phyloP scores from a whole-genome alignment of 176 grass and related monocot species.

The Oryza glaberrima region DNA sequence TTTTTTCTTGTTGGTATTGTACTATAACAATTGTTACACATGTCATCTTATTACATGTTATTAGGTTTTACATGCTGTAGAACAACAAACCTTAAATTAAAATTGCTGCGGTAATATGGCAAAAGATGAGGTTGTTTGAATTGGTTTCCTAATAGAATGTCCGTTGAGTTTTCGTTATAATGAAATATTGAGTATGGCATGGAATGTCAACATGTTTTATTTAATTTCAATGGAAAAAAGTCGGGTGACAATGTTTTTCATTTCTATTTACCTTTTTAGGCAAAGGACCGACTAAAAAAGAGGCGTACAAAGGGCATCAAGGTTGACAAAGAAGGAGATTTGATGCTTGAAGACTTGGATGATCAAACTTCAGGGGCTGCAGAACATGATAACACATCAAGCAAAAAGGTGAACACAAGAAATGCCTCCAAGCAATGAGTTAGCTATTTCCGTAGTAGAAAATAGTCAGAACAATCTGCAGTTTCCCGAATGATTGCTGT shows the following conservation, averaged over 20 bases:
- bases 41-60: no score
- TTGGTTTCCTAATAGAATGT: not conserved
- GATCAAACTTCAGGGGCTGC: conserved; percentile 47
- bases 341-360: conserved; percentile 82
- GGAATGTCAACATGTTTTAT: not conserved
- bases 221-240: conserved; percentile 16
- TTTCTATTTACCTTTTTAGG: conserved; percentile 53
- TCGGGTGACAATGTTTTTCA: not conserved
- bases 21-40: no score
- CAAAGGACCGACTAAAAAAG: conserved; percentile 86
- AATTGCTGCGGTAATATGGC: not conserved
- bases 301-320: conserved; percentile 84
- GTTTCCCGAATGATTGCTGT: conserved; percentile 11
- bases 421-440: conserved; percentile 6
- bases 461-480: not conserved
- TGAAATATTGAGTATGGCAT: not conserved
- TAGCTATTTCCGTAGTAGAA: conserved; percentile 1
- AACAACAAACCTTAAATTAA: not conserved
- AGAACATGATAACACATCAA: conserved; percentile 65
- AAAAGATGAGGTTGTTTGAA: not conserved
- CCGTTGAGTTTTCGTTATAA: not conserved
- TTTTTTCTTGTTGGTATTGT: not conserved
- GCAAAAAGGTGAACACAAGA: conserved; percentile 71
- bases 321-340: conserved; percentile 87
- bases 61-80: no score